Percentiles rank a stretch among this genome's conserved stretches.
Conservation (phyloP, 2,329 filamentous ascomycete genomes). For the Phialemoniopsis sp. region DNA sequence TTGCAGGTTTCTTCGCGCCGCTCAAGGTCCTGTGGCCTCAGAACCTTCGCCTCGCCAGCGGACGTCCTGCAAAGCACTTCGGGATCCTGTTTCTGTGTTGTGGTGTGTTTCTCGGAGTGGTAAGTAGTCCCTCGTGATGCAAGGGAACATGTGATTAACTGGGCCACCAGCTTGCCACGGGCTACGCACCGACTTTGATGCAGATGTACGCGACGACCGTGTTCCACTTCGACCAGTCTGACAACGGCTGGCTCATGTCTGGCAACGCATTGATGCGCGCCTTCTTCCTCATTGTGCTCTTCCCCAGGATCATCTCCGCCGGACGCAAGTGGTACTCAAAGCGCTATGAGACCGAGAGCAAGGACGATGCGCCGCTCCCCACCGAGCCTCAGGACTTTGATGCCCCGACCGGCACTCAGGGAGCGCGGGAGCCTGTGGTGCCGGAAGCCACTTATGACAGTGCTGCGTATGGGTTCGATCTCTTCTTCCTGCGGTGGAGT, state of each 20-base stretch:
- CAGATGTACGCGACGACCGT: conserved; percentile 50
- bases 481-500: conserved; percentile 57
- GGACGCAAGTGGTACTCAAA: conserved; percentile 31
- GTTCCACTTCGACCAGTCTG: conserved; percentile 44
- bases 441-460: conserved; percentile 22
- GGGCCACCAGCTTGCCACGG: conserved; percentile 47
- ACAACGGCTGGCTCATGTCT: conserved; percentile 49
- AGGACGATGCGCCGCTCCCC: conserved; percentile 9
- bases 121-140: no score
- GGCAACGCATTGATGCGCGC: conserved; percentile 44
- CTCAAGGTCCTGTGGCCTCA: conserved; percentile 55
- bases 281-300: conserved; percentile 45
- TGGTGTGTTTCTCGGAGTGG: conserved; percentile 60
- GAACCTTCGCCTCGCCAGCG: conserved; percentile 43
- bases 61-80: conserved; percentile 47
- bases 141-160: neutral
- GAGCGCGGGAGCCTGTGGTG: conserved; percentile 30
- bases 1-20: conserved; percentile 53
- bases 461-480: conserved; percentile 46
- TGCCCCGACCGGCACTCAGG: conserved; percentile 23
- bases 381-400: conserved; percentile 29
- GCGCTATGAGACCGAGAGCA: conserved; percentile 6
- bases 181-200: conserved; percentile 58
- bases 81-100: conserved; percentile 59
- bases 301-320: conserved; percentile 41